A percentile compares a stretch with the other conserved stretches of the same genome.
These are phyloP conservation scores for Dicorynia guianensis DNA, from an alignment of 306 rosid species.

Conservation along the genomic window DNA sequence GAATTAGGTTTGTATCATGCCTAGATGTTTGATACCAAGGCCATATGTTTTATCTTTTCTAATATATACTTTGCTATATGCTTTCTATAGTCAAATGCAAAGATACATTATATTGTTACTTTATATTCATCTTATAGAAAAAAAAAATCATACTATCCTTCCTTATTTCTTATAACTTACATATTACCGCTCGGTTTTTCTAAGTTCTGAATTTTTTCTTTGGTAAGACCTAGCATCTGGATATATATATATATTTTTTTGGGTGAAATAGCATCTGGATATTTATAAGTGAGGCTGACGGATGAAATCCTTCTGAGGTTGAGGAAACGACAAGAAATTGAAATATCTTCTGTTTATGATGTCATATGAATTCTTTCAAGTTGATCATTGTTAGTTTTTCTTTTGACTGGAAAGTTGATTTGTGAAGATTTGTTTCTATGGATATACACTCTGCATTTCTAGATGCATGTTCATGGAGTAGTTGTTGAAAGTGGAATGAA, in stretches of 20 bases:
- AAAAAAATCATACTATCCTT: too few species aligned
- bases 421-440: not conserved
- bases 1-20: slow-evolving; percentile 45
- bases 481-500: not conserved
- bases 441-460: not conserved
- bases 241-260: too few species aligned
- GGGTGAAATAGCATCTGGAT: too few species aligned
- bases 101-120: not conserved
- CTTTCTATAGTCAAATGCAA: slow-evolving; percentile 13
- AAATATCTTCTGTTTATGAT: slow-evolving; percentile 5
- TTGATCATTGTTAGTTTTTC: not conserved
- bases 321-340: not conserved
- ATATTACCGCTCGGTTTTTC: not conserved
- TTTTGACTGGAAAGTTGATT: not conserved
- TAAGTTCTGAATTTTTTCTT: too few species aligned
- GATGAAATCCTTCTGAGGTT: slow-evolving; percentile 13
- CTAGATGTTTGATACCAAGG: slow-evolving; percentile 39
- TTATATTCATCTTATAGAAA: not conserved
- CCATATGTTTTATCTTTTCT: slow-evolving; percentile 36
- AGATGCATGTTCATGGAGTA: slow-evolving; percentile 20
- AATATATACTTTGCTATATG: slow-evolving; percentile 30
- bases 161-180: not conserved
- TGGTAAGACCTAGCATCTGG: too few species aligned
- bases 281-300: slow-evolving; percentile 11
- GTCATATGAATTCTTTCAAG: slow-evolving; percentile 2